phyloP scores from a whole-genome alignment of 805 yeast species.

The Blastobotrys parvus region DNA sequence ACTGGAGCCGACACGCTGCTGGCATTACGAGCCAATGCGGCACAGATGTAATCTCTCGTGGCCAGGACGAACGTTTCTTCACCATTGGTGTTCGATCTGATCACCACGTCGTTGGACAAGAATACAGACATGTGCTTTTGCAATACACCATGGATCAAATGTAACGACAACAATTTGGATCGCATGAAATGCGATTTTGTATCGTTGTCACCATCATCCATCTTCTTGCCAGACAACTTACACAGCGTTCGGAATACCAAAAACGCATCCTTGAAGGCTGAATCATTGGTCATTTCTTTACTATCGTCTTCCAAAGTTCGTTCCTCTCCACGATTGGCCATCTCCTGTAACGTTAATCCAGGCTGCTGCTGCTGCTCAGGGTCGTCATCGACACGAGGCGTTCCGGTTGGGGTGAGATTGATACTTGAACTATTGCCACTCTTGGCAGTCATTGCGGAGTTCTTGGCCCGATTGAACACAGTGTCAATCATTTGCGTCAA shows the following conservation, averaged over 20 bases:
- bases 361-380: neutral
- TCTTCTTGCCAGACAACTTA: slow-evolving; percentile 70
- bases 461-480: slow-evolving; percentile 61
- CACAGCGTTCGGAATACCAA: slow-evolving; percentile 91
- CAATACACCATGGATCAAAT: slow-evolving; percentile 76
- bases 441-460: neutral
- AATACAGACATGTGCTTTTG: slow-evolving; percentile 81
- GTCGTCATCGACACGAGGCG: neutral
- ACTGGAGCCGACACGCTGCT: slow-evolving; percentile 88
- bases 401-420: neutral
- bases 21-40: slow-evolving; percentile 81
- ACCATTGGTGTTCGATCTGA: slow-evolving; percentile 24
- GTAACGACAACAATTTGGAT: slow-evolving; percentile 81
- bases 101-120: slow-evolving; percentile 33
- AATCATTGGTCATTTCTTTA: slow-evolving; percentile 32
- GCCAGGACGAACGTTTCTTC: slow-evolving; percentile 63
- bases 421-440: neutral
- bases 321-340: slow-evolving; percentile 21
- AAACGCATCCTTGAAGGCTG: slow-evolving; percentile 82
- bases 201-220: slow-evolving; percentile 52
- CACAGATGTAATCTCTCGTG: slow-evolving; percentile 73
- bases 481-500: slow-evolving; percentile 83
- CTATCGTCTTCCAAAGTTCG: slow-evolving; percentile 21
- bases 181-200: slow-evolving; percentile 84
- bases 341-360: slow-evolving; percentile 25